These are phyloP conservation scores for Cytospora chrysosperma DNA, from an alignment of 2,329 filamentous ascomycete species.

Conservation along the genomic window DNA sequence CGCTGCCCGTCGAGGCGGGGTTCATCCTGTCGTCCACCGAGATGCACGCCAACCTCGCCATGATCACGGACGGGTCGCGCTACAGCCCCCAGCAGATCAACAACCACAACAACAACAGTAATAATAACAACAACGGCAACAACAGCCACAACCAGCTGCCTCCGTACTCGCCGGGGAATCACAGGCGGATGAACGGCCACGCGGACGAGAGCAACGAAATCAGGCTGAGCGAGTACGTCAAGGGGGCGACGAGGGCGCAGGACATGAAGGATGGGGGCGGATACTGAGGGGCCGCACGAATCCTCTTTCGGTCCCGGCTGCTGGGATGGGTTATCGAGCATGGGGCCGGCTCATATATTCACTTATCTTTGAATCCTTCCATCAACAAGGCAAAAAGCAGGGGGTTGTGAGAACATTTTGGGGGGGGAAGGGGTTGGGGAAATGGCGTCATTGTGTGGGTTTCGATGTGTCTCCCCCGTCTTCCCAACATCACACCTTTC, in stretches of 20 bases:
- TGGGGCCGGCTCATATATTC: too few species aligned
- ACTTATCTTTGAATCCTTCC: too few species aligned
- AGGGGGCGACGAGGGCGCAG: conserved; percentile 38
- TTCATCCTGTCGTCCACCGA: conserved; percentile 22
- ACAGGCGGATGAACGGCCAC: conserved; percentile 36
- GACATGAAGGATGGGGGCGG: conserved; percentile 34
- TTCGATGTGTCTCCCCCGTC: neutral
- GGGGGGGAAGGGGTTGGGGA: neutral
- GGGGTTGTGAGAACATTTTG: too few species aligned
- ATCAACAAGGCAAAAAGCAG: too few species aligned
- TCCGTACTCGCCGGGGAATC: conserved; percentile 28
- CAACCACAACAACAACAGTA: neutral
- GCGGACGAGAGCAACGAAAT: conserved; percentile 37
- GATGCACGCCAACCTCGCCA: conserved; percentile 31
- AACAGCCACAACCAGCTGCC: conserved; percentile 18
- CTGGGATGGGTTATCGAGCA: too few species aligned
- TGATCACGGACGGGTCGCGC: conserved; percentile 34
- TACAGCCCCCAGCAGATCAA: conserved; percentile 9
- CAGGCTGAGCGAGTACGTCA: conserved; percentile 39
- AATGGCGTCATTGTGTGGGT: too few species aligned
- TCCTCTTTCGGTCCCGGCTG: too few species aligned
- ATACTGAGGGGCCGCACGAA: conserved; percentile 8
- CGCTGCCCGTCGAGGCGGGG: neutral
- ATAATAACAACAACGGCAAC: neutral
- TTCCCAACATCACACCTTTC: neutral